phyloP scores from a whole-genome alignment of 768 basidiomycete genomes.

The Rhizopogon vulgaris region DNA sequence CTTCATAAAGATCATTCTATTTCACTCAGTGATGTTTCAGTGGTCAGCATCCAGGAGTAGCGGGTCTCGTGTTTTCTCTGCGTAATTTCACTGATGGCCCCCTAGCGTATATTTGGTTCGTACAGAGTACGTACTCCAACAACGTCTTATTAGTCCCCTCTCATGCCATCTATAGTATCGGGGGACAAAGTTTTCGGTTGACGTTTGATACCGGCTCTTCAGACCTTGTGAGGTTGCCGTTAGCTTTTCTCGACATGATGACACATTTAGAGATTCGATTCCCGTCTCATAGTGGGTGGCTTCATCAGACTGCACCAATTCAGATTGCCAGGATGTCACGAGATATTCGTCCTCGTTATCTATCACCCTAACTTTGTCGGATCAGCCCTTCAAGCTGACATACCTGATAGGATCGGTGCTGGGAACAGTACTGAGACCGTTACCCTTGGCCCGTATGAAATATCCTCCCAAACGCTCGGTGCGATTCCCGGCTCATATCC shows the following conservation, averaged over 20 bases:
- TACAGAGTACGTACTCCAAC: slow-evolving; percentile 15
- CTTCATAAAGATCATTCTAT: not conserved
- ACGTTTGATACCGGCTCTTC: slow-evolving; percentile 55
- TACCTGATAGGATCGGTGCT: slow-evolving; percentile 48
- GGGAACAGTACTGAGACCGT: slow-evolving; percentile 44
- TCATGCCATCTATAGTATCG: slow-evolving; percentile 26
- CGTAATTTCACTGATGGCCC: slow-evolving; percentile 3
- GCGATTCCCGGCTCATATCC: slow-evolving; percentile 2
- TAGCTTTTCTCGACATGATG: not conserved
- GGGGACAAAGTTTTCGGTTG: slow-evolving; percentile 37
- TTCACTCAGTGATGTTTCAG: slow-evolving; percentile 12
- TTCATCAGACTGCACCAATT: slow-evolving; percentile 35
- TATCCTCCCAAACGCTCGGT: slow-evolving; percentile 47
- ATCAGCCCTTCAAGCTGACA: slow-evolving; percentile 33
- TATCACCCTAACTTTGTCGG: slow-evolving; percentile 24
- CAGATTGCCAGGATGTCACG: slow-evolving; percentile 40
- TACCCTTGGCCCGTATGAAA: slow-evolving; percentile 36
- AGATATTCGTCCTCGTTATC: slow-evolving; percentile 32
- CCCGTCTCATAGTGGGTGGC: slow-evolving; percentile 39
- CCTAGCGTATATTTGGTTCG: slow-evolving; percentile 27
- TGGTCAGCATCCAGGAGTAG: slow-evolving; percentile 19
- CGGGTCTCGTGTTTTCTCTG: slow-evolving; percentile 8
- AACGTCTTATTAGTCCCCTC: not conserved
- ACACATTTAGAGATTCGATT: not conserved
- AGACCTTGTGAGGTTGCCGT: slow-evolving; percentile 36